Evolutionary conservation across 1,139 yeast species (phyloP), one percentile per base, ranked within the genome.

Genomic region (Williopsis jadinii): DNA sequence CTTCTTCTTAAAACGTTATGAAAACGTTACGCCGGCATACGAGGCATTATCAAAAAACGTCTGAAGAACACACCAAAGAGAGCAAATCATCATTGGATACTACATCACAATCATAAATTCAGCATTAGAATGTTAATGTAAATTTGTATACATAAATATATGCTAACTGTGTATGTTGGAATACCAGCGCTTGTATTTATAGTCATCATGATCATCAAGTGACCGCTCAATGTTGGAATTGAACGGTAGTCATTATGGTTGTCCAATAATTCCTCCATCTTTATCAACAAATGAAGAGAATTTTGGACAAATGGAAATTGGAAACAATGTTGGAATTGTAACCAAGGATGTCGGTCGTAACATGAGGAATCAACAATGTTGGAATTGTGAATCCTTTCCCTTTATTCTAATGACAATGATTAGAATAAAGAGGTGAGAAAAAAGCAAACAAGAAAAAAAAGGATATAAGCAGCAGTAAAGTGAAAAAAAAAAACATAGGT

Each of bases 1-100:
- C 15, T 70, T 76, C 50, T 75, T 77, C 46, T 63, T 70, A 43
- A 65, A 64, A 41, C 55, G 61, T 26, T 75, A 75, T 49, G 71
- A 71, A 45, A 71, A 70, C 46, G 77, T 82, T n/a, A 69, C 78
- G 32, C 85, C 87, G 0, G 74, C 74, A 32, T 81, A 81, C 57
- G 85, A 80, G 53, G 64, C 73, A 0, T 45, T 64, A 38, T 62
- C 73, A 2, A 63, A 65, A 45, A 62, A 63, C 15, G 54, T 43
- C 28, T 54, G 35, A 41, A n/a, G 30, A 24, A 13, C 26, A 24
- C 14, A 26, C 24, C 14, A 33, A 12, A 13, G n/a, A 4, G 5
- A 24, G 9, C 8, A n/a, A 28, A 11, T 9, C 30, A 28, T 28
- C 30, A 6, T 19, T 19, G 24, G 30, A 28, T 28, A n/a, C 24